Evolutionary conservation across 2,329 filamentous ascomycete species (phyloP).

Genomic region (Fusarium sp.): DNA sequence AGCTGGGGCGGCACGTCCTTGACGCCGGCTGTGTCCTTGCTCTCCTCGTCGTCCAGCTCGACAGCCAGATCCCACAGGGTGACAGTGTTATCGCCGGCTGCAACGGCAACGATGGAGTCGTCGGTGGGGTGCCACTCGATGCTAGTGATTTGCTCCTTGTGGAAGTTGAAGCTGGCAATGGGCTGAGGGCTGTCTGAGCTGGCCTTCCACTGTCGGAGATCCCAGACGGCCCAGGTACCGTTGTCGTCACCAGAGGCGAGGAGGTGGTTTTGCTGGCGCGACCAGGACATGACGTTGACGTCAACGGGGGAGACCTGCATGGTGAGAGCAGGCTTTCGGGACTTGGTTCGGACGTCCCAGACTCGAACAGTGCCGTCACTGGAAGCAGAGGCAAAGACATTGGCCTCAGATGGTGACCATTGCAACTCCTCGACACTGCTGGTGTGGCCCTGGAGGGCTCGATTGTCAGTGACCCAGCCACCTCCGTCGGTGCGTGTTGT

Average conservation of each 20-base stretch:
- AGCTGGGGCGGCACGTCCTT: slow-evolving; percentile 94
- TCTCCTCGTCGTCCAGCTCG: slow-evolving; percentile 97
- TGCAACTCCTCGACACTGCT: slow-evolving; percentile 93
- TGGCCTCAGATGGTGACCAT: slow-evolving; percentile 93
- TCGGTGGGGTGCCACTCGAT: slow-evolving; percentile 98
- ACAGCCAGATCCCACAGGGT: slow-evolving; percentile 97
- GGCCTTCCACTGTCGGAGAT: slow-evolving; percentile 90
- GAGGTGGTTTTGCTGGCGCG: slow-evolving; percentile 85
- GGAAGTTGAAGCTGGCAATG: slow-evolving; percentile 93
- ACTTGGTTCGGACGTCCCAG: slow-evolving; percentile 95
- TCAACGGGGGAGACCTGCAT: slow-evolving; percentile 86
- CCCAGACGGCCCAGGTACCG: slow-evolving; percentile 95
- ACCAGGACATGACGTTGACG: slow-evolving; percentile 98
- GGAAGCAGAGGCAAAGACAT: slow-evolving; percentile 93
- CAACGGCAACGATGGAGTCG: slow-evolving; percentile 93
- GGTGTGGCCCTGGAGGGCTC: slow-evolving; percentile 84
- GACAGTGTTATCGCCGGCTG: slow-evolving; percentile 91
- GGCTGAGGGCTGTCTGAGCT: slow-evolving; percentile 73
- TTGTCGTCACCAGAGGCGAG: slow-evolving; percentile 94
- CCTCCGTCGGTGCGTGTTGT: slow-evolving; percentile 89
- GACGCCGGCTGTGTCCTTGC: slow-evolving; percentile 85
- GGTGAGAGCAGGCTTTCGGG: slow-evolving; percentile 85
- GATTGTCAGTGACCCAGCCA: slow-evolving; percentile 87
- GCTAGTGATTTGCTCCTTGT: slow-evolving; percentile 95
- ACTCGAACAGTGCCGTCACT: slow-evolving; percentile 95